These are phyloP conservation scores for Harringtonia lauricola DNA, from an alignment of 2,329 filamentous ascomycete species.

Conservation along the genomic window DNA sequence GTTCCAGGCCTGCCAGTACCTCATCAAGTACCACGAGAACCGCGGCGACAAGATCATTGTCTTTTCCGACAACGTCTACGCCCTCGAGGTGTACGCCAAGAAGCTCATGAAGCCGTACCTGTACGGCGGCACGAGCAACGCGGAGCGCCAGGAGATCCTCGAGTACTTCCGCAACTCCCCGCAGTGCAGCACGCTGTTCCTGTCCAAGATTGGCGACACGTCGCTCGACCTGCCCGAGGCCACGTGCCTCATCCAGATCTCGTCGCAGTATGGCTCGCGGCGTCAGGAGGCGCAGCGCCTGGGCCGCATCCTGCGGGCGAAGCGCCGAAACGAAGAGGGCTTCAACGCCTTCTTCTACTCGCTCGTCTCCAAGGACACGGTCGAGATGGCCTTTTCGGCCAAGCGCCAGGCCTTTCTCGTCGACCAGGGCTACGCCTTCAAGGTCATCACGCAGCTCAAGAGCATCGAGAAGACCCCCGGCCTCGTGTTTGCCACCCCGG, in stretches of 20 bases:
- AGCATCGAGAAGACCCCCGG: slow-evolving; percentile 78
- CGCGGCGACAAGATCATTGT: slow-evolving; percentile 97
- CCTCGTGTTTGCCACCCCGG: slow-evolving; percentile 67
- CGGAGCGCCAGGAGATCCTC: slow-evolving; percentile 75
- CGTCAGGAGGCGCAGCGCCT: slow-evolving; percentile 92
- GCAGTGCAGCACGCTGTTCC: slow-evolving; percentile 80
- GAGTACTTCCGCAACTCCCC: slow-evolving; percentile 95
- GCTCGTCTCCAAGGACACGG: slow-evolving; percentile 90
- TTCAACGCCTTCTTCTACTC: slow-evolving; percentile 99
- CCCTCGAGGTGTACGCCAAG: slow-evolving; percentile 72
- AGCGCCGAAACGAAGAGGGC: slow-evolving; percentile 91
- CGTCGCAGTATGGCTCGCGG: slow-evolving; percentile 92
- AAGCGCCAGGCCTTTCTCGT: slow-evolving; percentile 96
- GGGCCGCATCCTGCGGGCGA: slow-evolving; percentile 86
- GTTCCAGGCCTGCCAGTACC: slow-evolving; percentile 91
- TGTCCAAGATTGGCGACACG: slow-evolving; percentile 96
- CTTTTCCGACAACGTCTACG: slow-evolving; percentile 95
- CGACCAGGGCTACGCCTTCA: slow-evolving; percentile 97
- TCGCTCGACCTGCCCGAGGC: slow-evolving; percentile 96
- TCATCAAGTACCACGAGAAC: slow-evolving; percentile 96
- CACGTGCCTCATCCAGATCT: slow-evolving; percentile 94
- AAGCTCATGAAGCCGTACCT: slow-evolving; percentile 84
- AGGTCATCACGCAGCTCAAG: slow-evolving; percentile 91
- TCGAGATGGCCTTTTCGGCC: slow-evolving; percentile 96
- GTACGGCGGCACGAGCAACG: slow-evolving; percentile 76